These are phyloP conservation scores for Gonapodya sp. DNA, from an alignment of 192 early-diverging fungal genomes.

Conservation along the genomic window DNA sequence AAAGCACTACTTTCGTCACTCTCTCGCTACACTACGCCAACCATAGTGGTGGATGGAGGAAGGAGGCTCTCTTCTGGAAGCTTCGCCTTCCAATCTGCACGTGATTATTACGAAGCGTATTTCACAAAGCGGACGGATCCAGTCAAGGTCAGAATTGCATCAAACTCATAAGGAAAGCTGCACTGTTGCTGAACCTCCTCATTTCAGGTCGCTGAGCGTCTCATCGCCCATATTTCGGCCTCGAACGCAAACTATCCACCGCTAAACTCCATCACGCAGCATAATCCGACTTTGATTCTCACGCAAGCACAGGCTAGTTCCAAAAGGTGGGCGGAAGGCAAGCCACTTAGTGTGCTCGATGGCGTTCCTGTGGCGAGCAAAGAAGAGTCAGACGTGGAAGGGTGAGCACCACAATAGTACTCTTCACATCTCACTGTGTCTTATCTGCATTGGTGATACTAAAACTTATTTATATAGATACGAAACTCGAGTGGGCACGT, in stretches of 20 bases:
- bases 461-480: not conserved
- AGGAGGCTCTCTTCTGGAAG: not conserved
- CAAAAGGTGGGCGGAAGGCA: not conserved
- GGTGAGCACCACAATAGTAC: not conserved
- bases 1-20: not conserved
- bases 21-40: not conserved
- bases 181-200: too few relatives aligned
- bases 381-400: not conserved
- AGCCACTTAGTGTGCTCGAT: not conserved
- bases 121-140: not conserved
- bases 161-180: too few relatives aligned
- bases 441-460: too few relatives aligned
- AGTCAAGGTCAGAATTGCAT: too few relatives aligned
- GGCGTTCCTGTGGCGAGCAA: constrained; percentile 5
- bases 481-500: not conserved
- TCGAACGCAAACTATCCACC: not conserved
- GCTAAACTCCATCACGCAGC: not conserved
- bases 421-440: too few relatives aligned
- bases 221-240: not conserved
- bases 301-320: not conserved
- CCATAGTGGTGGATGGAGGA: not conserved
- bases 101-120: not conserved
- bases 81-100: not conserved
- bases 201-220: not conserved
- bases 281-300: not conserved